Evolutionary conservation across 805 yeast genomes (phyloP), one percentile per base, ranked within the genome.

Genomic region (Lachancea lanzarotensis): DNA sequence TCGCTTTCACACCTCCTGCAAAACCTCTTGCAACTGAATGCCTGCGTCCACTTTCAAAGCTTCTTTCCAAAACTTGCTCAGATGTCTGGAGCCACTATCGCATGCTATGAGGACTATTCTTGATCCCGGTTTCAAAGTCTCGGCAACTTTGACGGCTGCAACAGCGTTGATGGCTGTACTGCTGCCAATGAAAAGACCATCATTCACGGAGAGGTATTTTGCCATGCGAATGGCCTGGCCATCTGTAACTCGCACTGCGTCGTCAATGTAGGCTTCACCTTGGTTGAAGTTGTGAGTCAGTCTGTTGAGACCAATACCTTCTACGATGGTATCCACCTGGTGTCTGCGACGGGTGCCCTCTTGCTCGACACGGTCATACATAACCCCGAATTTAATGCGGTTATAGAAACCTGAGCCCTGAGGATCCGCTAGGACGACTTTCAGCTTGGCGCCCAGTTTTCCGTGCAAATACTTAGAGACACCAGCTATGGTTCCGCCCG

Each of bases 401-500:
- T 91, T 88, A 58, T 74, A 85, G 51, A 93, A 75, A 0, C 98
- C 98, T 13, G 93, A 82, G 0, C 98, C 98, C 57, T 88, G 97
- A 0, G 98, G 98, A 63, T 91, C 98, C 0, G 97, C 96, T 26
- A 93, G 68, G 2, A 86, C 73, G 1, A 83, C 75, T 37, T 65
- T 69, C 0, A 83, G 57, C 0, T 59, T 38, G 0, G 70, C 59
- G 15, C 70, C 56, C 2, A 59, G 36, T 31, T 68, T 60, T 43
- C 72, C 77, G 56, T 81, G 87, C 55, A 91, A 71, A 64, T 73
- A 93, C 48, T 73, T 73, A 2, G 95, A 77, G 25, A 89, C 89
- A 45, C 98, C 98, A n/a, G 95, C 73, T 38, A 91, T 87, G 1
- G 98, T 93, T 46, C 98, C 98, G 42, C 93, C 98, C 0, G 98